Percentiles rank a stretch among this genome's conserved stretches.
phyloP scores from a whole-genome alignment of 352 stramenopile species.

The Phytophthora podocarpi region DNA sequence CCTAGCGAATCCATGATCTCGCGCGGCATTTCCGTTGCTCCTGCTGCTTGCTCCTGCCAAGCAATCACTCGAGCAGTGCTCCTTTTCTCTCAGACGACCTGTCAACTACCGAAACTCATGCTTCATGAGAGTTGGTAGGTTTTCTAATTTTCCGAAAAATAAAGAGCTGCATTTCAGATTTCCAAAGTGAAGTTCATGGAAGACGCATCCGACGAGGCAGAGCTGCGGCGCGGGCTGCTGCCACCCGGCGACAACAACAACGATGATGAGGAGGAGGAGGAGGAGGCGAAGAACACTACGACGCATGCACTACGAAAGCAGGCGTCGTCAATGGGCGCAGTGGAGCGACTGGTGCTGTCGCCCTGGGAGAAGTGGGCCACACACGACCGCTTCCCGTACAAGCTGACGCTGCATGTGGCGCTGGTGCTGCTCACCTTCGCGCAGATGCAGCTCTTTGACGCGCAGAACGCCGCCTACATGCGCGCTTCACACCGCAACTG shows the following conservation, averaged over 20 bases:
- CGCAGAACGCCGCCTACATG: conserved; percentile 86
- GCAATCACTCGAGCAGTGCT: conserved; percentile 5
- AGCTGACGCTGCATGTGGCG: conserved; percentile 78
- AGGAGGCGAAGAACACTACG: not conserved
- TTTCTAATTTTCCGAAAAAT: not conserved
- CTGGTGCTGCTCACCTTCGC: conserved; percentile 73
- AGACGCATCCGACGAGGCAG: conserved; percentile 1
- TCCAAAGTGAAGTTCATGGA: conserved; percentile 21
- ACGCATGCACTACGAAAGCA: not conserved
- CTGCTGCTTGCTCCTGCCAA: conserved; percentile 9
- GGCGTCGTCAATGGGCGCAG: conserved; percentile 38
- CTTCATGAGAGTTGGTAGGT: conserved; percentile 5
- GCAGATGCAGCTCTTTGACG: conserved; percentile 81
- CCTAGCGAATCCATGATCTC: conserved; percentile 4
- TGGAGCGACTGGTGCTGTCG: conserved; percentile 75
- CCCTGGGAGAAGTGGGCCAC: conserved; percentile 79
- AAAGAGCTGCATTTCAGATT: not conserved
- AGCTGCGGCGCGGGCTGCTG: conserved; percentile 33
- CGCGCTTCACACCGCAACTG: conserved; percentile 85
- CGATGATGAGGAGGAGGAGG: not conserved
- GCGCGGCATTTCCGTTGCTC: not conserved
- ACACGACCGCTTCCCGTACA: conserved; percentile 83
- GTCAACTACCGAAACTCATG: conserved; percentile 20
- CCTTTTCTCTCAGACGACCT: conserved; percentile 1
- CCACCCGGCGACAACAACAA: not conserved